These are phyloP conservation scores for Zoysia japonica DNA, from an alignment of 176 grass and related monocot species.

Conservation along the genomic window DNA sequence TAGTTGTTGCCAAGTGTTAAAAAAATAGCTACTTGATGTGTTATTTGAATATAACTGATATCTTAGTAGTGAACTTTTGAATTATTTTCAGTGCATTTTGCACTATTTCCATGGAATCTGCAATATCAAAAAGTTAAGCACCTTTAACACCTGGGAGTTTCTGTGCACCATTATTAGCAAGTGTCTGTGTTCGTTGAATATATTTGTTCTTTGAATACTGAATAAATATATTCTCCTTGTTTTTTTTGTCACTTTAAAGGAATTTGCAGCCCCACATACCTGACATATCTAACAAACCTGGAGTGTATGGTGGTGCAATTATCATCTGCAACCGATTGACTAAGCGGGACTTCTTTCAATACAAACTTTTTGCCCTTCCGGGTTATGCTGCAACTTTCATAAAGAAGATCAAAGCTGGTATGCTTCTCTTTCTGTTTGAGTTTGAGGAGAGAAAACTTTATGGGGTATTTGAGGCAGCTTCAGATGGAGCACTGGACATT, in stretches of 20 bases:
- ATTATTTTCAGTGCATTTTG: slow-evolving; percentile 1
- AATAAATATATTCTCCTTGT: neutral
- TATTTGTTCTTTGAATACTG: slow-evolving; percentile 20
- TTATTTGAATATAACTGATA: slow-evolving; percentile 1
- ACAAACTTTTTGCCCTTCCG: slow-evolving; percentile 55
- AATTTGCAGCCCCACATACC: slow-evolving; percentile 14
- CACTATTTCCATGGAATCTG: slow-evolving; percentile 18
- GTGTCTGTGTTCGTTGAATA: neutral
- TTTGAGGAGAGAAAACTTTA: slow-evolving; percentile 60
- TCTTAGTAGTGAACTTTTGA: neutral
- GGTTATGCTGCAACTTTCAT: slow-evolving; percentile 47
- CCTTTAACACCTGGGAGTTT: slow-evolving; percentile 34
- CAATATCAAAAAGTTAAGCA: slow-evolving; percentile 12
- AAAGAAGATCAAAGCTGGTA: slow-evolving; percentile 72
- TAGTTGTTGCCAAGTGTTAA: neutral
- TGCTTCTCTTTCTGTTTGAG: slow-evolving; percentile 69
- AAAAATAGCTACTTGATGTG: slow-evolving; percentile 3
- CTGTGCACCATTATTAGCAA: slow-evolving; percentile 33
- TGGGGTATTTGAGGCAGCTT: slow-evolving; percentile 67
- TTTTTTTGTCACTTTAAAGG: slow-evolving; percentile 35
- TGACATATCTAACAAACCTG: slow-evolving; percentile 42
- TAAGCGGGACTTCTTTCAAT: slow-evolving; percentile 48
- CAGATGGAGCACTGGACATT: slow-evolving; percentile 62
- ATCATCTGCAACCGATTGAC: slow-evolving; percentile 51
- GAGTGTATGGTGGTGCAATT: slow-evolving; percentile 58